A percentile compares a stretch with the other conserved stretches of the same genome.
phyloP scores from a whole-genome alignment of 2,329 filamentous ascomycete species.

The Gyromitra esculenta region DNA sequence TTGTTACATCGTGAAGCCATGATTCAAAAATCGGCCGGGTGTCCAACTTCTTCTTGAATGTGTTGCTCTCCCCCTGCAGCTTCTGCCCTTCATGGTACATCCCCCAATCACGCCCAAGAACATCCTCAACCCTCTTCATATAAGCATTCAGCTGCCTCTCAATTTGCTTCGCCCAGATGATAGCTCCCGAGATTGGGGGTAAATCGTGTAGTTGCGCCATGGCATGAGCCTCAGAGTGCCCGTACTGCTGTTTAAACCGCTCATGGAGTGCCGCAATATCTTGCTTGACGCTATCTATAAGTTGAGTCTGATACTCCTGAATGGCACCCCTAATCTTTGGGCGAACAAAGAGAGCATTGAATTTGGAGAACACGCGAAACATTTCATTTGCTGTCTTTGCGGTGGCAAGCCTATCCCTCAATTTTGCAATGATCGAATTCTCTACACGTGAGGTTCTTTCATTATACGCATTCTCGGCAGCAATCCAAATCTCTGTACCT shows the following conservation, averaged over 20 bases:
- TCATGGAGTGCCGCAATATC: slow-evolving; percentile 94
- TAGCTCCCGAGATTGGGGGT: slow-evolving; percentile 93
- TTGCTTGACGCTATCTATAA: slow-evolving; percentile 97
- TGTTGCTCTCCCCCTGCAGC: slow-evolving; percentile 85
- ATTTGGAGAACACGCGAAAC: slow-evolving; percentile 99
- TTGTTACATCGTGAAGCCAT: slow-evolving; percentile 89
- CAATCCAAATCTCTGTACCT: slow-evolving; percentile 90
- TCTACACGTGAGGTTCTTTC: slow-evolving; percentile 96
- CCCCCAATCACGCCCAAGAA: slow-evolving; percentile 93
- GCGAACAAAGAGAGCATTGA: slow-evolving; percentile 97
- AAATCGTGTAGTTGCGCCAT: slow-evolving; percentile 98
- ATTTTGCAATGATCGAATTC: slow-evolving; percentile 95
- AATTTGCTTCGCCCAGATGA: slow-evolving; percentile 97
- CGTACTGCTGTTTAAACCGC: slow-evolving; percentile 98
- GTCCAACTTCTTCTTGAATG: slow-evolving; percentile 96
- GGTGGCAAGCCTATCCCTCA: slow-evolving; percentile 90
- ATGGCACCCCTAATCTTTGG: slow-evolving; percentile 99
- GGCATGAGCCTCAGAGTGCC: slow-evolving; percentile 94
- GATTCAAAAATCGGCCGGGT: slow-evolving; percentile 93
- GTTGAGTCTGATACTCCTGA: slow-evolving; percentile 95
- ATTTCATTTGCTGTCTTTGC: slow-evolving; percentile 99
- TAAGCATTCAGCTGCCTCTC: slow-evolving; percentile 94
- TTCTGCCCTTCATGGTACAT: slow-evolving; percentile 95
- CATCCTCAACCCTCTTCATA: slow-evolving; percentile 99
- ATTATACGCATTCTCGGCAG: slow-evolving; percentile 95